Base-by-base conservation (phyloP, 805 yeast genomes). In the Ogataea ganodermae region DNA sequence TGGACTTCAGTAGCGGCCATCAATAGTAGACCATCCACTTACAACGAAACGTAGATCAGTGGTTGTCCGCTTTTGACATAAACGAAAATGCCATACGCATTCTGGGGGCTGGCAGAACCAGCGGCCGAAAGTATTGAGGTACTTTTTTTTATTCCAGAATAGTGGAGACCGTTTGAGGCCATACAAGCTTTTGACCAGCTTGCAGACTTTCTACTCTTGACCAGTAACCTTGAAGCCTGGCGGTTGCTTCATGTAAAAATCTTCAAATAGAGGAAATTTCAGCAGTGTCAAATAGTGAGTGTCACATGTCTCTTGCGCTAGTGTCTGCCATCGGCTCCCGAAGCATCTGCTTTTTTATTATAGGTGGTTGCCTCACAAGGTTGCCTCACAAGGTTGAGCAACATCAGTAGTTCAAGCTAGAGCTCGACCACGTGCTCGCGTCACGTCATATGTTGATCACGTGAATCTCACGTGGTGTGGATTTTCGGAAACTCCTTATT, bases 231-330 rank as follows among this genome's bases (percentile, higher is more conserved):
- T 28, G n/a, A n/a, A 41, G n/a, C 44, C 44, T 6, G 44, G 44
- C 6, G 37, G 37, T 22, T 41, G 44, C 2, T 14, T 7, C 44
- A 41, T 53, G 24, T 51, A 49, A 21, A 48, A 39, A 16, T 46
- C 48, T 18, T 48, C 55, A 26, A 6, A 2, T 1, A 51, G 31
- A 5, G n/a, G n/a, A n/a, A n/a, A 14, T 42, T 33, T 35, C 45
- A 42, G 31, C 45, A 42, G n/a, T n/a, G n/a, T n/a, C n/a, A n/a
- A n/a, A n/a, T n/a, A n/a, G n/a, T n/a, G n/a, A n/a, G n/a, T n/a
- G n/a, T n/a, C n/a, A n/a, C n/a, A n/a, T n/a, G n/a, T n/a, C n/a
- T n/a, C n/a, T n/a, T n/a, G n/a, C n/a, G n/a, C n/a, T n/a, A n/a
- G n/a, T n/a, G n/a, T n/a, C n/a, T n/a, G n/a, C n/a, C n/a, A n/a